These are phyloP conservation scores for Colletotrichum costaricense DNA, from an alignment of 2,329 filamentous ascomycete genomes.

Conservation along the genomic window DNA sequence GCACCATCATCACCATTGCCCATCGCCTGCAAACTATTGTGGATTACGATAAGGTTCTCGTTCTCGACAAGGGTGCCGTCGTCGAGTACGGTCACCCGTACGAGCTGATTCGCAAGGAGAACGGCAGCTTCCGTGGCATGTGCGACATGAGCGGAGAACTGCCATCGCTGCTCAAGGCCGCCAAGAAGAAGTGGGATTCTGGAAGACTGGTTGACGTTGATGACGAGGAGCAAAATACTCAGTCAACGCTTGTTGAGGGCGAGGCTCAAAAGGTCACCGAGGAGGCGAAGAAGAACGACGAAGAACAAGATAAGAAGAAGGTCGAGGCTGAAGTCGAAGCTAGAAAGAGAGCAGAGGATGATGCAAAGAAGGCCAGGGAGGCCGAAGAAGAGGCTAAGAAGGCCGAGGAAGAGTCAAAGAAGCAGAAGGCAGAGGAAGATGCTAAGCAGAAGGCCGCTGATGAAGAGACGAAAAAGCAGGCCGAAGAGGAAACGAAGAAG, in stretches of 20 bases:
- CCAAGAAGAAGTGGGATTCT: conserved; percentile 64
- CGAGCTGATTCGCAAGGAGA: conserved; percentile 78
- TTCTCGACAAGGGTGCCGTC: conserved; percentile 88
- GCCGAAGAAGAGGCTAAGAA: conserved; percentile 25
- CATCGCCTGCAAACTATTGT: conserved; percentile 96
- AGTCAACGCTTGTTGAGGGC: neutral
- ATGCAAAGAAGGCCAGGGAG: conserved; percentile 19
- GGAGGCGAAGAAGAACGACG: conserved; percentile 20
- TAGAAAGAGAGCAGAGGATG: conserved; percentile 20
- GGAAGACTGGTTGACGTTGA: conserved; percentile 49
- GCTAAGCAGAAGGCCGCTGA: conserved; percentile 11
- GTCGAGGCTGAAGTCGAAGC: conserved; percentile 9
- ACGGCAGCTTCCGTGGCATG: conserved; percentile 73
- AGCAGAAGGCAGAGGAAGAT: conserved; percentile 19
- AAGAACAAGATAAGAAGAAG: conserved; percentile 7
- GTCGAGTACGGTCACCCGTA: conserved; percentile 93
- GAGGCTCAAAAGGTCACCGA: conserved; percentile 16
- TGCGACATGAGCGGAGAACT: conserved; percentile 73
- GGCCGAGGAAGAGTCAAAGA: conserved; percentile 10
- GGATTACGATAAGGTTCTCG: conserved; percentile 97
- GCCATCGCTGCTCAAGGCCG: conserved; percentile 61
- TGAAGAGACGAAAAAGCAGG: neutral
- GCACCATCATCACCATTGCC: conserved; percentile 96
- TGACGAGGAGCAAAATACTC: conserved; percentile 19
- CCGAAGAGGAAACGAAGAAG: conserved; percentile 17